Evolutionary conservation across 805 yeast species (phyloP), one percentile per base, ranked within the genome.

Genomic region (Jamesozyma rosinii): DNA sequence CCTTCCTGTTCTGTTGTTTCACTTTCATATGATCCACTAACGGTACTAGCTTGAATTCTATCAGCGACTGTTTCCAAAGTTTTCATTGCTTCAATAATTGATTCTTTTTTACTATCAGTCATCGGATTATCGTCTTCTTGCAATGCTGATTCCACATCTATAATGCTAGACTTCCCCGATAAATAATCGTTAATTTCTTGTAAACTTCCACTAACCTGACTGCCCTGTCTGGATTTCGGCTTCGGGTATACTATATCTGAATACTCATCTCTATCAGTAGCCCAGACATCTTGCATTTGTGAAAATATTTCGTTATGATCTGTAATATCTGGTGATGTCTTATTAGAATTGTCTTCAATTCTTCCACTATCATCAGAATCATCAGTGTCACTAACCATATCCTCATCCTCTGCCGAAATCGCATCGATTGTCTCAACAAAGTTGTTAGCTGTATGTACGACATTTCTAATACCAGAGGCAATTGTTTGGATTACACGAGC

Each of bases 401-500:
- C 15, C 5, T 32, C 35, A 15, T 32, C 18, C n/a, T 32, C 35
- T 5, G 35, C 31, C 15, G 30, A 24, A 4, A 22, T 29, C n/a
- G 40, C 50, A 22, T 53, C 57, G 11, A 51, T 37, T 22, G 41
- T 41, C 21, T 44, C 44, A 4, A 48, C 51, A 34, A 53, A 53
- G 17, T 41, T 35, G 18, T 48, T 40, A 15, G 55, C 54, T 11
- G 42, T 44, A 35, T 40, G 38, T 15, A 47, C 49, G 1, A 51
- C 49, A 17, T 44, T 44, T 35, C 41, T 50, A 17, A 53, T 41
- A 3, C 55, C 49, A 19, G 45, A 41, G 6, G 44, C 30, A 9
- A 53, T 33, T 10, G 46, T 31, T 8, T 34, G 37, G 11, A 49
- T 27, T 11, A 48, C 55, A 13, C 44, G 48, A 14, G 40, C 33